Evolutionary conservation across 306 rosid genomes (phyloP).

Genomic region (Cucumis sativus): DNA sequence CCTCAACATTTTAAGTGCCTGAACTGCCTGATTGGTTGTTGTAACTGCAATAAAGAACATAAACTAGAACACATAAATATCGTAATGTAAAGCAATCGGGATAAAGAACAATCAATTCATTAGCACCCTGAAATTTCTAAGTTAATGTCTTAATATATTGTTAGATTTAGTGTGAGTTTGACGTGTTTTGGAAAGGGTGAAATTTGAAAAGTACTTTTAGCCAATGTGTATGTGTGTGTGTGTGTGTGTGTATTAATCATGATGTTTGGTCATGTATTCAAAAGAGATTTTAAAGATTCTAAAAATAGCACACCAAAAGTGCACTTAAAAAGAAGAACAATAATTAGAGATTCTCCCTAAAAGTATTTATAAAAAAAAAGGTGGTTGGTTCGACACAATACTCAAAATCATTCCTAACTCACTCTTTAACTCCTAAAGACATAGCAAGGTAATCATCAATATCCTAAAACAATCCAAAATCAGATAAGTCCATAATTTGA

Average conservation of each 20-base stretch:
- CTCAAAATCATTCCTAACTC: neutral
- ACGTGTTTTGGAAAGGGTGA: neutral
- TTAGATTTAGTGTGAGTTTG: neutral
- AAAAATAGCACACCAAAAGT: neutral
- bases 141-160: neutral
- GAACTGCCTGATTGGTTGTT: conserved; percentile 40
- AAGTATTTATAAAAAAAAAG: neutral
- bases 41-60: conserved; percentile 45
- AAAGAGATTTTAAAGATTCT: neutral
- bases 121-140: neutral
- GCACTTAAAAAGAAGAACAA: neutral
- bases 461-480: neutral
- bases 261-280: neutral
- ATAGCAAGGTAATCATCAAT: neutral
- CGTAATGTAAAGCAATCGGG: neutral
- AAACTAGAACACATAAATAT: neutral
- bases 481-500: neutral
- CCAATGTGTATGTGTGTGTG: no score
- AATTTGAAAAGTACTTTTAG: neutral
- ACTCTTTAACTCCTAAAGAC: neutral
- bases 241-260: no score
- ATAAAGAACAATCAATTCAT: neutral
- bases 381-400: neutral
- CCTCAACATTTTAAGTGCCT: conserved; percentile 60
- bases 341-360: neutral